These are phyloP conservation scores for Eragrostis curvula DNA, from an alignment of 176 grass and related monocot genomes.

Conservation along the genomic window DNA sequence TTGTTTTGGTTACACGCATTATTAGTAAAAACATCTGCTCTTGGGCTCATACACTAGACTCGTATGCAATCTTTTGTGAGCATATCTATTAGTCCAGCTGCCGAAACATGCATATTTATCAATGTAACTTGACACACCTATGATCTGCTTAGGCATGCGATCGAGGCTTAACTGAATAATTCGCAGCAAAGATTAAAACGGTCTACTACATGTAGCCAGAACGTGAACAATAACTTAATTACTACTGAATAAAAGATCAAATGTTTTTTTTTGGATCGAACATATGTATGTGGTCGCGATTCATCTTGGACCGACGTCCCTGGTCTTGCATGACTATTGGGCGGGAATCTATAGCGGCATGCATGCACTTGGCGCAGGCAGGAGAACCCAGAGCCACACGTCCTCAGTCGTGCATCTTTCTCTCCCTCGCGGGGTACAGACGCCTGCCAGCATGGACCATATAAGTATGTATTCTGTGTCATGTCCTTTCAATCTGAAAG, in stretches of 20 bases:
- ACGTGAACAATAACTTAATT: background rate
- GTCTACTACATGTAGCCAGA: background rate
- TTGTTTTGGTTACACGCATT: background rate
- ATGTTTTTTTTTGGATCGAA: background rate
- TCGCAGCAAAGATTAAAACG: background rate
- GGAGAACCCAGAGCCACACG: background rate
- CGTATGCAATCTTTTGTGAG: background rate
- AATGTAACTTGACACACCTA: too few relatives aligned
- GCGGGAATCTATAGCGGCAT: slow-evolving; percentile 39
- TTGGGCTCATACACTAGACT: background rate
- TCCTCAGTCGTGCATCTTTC: background rate
- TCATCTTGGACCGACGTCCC: background rate
- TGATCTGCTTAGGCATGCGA: too few relatives aligned
- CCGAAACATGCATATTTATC: background rate
- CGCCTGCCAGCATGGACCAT: background rate
- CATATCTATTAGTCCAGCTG: background rate
- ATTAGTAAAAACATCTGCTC: too few relatives aligned
- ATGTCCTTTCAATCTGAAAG: slow-evolving; percentile 35
- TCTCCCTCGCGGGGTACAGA: background rate
- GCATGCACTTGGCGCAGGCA: slow-evolving; percentile 8
- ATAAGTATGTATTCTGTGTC: background rate
- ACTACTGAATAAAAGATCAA: background rate
- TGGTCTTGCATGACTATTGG: slow-evolving; percentile 13
- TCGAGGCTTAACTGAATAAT: background rate
- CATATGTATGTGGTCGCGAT: background rate